Conservation (phyloP, 2,329 filamentous ascomycete species). For the Colletotrichum horii region DNA sequence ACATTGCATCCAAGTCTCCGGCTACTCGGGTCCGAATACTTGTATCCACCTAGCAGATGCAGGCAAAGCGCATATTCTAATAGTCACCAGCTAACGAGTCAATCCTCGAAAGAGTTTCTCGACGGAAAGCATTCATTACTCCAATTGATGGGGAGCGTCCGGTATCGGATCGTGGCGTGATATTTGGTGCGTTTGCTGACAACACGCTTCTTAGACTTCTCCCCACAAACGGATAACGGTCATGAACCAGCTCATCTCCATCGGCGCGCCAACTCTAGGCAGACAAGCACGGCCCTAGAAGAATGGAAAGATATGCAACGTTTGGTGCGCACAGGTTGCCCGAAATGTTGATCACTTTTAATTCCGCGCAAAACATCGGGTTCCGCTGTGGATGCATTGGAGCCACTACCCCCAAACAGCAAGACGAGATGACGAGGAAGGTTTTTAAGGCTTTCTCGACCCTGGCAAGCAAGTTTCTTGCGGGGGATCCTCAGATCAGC, state of each 20-base stretch:
- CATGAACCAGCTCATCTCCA: neutral
- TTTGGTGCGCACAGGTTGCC: conserved; percentile 1
- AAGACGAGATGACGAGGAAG: neutral
- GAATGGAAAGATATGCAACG: neutral
- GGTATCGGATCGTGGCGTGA: neutral
- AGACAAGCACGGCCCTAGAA: neutral
- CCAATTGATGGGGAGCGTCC: neutral
- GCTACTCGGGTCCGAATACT: neutral
- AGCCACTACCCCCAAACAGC: neutral
- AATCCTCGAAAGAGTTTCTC: neutral
- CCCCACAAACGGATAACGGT: neutral
- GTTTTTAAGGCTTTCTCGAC: neutral
- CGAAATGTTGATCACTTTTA: neutral
- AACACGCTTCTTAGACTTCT: neutral
- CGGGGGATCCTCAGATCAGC: neutral
- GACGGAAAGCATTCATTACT: neutral
- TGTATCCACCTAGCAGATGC: neutral
- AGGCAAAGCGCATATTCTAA: neutral
- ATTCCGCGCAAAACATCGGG: neutral
- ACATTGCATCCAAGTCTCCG: neutral
- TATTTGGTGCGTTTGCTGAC: neutral
- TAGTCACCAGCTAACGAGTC: neutral
- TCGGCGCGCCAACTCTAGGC: neutral
- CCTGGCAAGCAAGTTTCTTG: neutral
- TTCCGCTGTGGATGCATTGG: conserved; percentile 10